Percentiles rank a stretch among this genome's conserved stretches.
These are phyloP conservation scores for Penicillium simplicissimum DNA, from an alignment of 495 filamentous ascomycete genomes.

Conservation along the genomic window DNA sequence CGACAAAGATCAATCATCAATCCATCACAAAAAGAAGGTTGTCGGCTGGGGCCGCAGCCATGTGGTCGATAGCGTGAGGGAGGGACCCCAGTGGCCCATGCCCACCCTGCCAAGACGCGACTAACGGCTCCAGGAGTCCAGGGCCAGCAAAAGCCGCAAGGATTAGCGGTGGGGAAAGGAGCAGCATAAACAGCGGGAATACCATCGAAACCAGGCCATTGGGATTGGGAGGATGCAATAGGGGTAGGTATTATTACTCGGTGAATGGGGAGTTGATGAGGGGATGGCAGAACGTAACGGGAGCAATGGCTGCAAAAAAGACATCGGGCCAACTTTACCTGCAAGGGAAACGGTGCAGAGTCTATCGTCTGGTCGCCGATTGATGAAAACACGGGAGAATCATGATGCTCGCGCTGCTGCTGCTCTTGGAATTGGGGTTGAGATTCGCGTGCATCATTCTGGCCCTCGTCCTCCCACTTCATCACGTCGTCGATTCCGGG, in stretches of 20 bases:
- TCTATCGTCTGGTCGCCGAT: neutral
- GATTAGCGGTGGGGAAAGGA: neutral
- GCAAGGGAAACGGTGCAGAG: neutral
- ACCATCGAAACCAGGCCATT: neutral
- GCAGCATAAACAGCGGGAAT: neutral
- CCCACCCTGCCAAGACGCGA: neutral
- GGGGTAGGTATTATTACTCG: neutral
- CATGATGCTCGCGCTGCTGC: neutral
- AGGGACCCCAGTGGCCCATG: neutral
- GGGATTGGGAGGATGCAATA: neutral
- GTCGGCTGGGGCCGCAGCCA: constrained; percentile 2
- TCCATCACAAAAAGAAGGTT: neutral
- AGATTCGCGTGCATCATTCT: neutral
- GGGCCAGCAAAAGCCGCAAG: neutral
- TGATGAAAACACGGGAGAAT: neutral
- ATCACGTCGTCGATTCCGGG: neutral
- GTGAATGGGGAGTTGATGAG: neutral
- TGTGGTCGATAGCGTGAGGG: neutral
- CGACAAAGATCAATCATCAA: neutral
- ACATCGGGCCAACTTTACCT: neutral
- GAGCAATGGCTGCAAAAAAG: neutral
- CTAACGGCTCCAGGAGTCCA: neutral
- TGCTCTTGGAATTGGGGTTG: neutral
- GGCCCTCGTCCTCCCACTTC: neutral
- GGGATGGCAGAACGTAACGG: neutral